Percentiles rank a stretch among this genome's conserved stretches.
Conservation (phyloP, 164 flowering plant species). For the Magnolia changhungtana region DNA sequence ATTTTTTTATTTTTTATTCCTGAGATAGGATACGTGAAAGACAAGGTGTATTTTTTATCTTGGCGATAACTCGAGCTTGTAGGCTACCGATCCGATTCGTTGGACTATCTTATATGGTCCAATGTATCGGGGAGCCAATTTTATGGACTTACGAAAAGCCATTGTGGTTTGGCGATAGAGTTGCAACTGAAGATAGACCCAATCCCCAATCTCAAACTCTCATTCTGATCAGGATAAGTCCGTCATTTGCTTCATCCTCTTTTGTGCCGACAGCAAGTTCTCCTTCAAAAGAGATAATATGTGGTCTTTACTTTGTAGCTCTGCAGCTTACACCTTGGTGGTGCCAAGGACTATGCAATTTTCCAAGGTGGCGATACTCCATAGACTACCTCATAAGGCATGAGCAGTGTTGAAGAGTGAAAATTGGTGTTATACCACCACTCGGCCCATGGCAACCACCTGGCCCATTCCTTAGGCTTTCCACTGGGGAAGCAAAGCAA, state of each 20-base stretch:
- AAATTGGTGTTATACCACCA: slow-evolving; percentile 1
- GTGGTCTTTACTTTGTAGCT: not conserved
- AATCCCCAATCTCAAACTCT: too few species aligned
- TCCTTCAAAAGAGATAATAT: too few species aligned
- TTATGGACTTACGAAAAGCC: too few species aligned
- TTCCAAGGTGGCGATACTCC: not conserved
- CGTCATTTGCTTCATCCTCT: too few species aligned
- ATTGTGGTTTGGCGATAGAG: too few species aligned
- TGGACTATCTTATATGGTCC: not conserved
- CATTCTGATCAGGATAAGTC: too few species aligned
- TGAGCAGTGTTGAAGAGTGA: not conserved
- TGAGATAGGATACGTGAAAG: not conserved
- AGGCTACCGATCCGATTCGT: not conserved
- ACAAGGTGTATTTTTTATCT: not conserved
- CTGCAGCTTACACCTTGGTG: not conserved
- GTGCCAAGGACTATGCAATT: not conserved
- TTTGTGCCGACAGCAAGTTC: too few species aligned
- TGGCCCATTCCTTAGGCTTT: not conserved
- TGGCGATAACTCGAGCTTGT: not conserved
- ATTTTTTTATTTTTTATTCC: not conserved
- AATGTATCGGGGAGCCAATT: too few species aligned
- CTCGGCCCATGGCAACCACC: not conserved
- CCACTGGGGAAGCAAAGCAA: not conserved
- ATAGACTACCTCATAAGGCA: not conserved
- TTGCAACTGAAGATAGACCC: too few species aligned